Evolutionary conservation across 768 basidiomycete genomes (phyloP), one percentile per base, ranked within the genome.

Genomic region (Peribolospora baueri): DNA sequence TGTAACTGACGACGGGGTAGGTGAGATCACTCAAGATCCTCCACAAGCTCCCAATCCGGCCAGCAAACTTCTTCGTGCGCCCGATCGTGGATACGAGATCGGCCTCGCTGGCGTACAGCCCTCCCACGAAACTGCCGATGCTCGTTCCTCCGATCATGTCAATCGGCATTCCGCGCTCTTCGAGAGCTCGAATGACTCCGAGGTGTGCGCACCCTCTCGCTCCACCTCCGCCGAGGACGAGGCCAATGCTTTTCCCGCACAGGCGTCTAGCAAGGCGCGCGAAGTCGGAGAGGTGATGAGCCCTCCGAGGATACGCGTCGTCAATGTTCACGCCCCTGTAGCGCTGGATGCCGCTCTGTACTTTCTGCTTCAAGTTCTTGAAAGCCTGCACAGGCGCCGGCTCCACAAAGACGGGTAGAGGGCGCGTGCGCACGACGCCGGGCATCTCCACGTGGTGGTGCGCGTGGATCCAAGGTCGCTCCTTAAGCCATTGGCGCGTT

Each of bases 201-300:
- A 83, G 67, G 64, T 84, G 81, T 0, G 79, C 75, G 48, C 82
- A 71, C n/a, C 81, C 93, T 46, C 93, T 75, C 11, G 90, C 93
- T 13, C 93, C 93, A n/a, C 93, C 93, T 5, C 93, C 93, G 14
- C 93, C 93, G 2, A 98, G 75, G 5, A 97, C 88, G 48, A 98
- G 70, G 1, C 90, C 93, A 56, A 97, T 82, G 6, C 84, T 85
- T 62, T 80, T 84, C 10, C 90, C 93, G 63, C 88, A 93, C 43
- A 97, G 76, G 51, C 88, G 70, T 55, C 93, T 72, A 2, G 93
- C 93, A 45, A 98, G 70, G 25, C 93, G 74, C 7, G 87, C 80
- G 65, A 97, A 97, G 65, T 98, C 93, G 60, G 81, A 87, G 59
- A 76, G 76, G 64, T 87, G 80, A 4, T 82, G 76, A n/a, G 78